Conservation (phyloP, 1,139 yeast species). For the Saccharomyces hybrid region DNA sequence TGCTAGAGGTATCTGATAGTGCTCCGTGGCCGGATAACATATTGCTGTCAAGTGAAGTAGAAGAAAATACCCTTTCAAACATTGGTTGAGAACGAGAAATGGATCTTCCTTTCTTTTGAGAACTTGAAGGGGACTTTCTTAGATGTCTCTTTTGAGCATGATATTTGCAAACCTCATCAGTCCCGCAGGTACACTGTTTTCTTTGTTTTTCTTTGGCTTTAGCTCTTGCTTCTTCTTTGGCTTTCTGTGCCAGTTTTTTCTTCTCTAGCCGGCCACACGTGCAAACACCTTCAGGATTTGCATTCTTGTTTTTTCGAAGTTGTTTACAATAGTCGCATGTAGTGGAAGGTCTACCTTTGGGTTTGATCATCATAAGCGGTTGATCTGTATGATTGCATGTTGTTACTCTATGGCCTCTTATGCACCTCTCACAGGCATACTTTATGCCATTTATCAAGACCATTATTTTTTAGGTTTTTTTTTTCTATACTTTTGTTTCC, state of each 20-base stretch:
- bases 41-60: slow-evolving; percentile 15
- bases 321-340: slow-evolving; percentile 87
- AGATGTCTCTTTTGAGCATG: slow-evolving; percentile 15
- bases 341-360: slow-evolving; percentile 92
- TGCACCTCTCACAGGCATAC: slow-evolving; percentile 94
- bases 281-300: slow-evolving; percentile 56
- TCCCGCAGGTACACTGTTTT: slow-evolving; percentile 45
- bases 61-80: slow-evolving; percentile 10
- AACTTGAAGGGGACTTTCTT: slow-evolving; percentile 3
- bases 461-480: slow-evolving; percentile 38
- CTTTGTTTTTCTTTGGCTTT: slow-evolving; percentile 34
- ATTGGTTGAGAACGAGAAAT: slow-evolving; percentile 1
- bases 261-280: slow-evolving; percentile 53
- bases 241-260: slow-evolving; percentile 32
- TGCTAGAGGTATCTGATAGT: slow-evolving; percentile 11
- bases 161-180: slow-evolving; percentile 24
- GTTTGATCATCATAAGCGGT: slow-evolving; percentile 86
- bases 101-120: slow-evolving; percentile 1
- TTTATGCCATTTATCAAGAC: slow-evolving; percentile 85
- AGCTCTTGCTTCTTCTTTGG: slow-evolving; percentile 38
- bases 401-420: slow-evolving; percentile 92
- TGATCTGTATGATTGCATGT: slow-evolving; percentile 89
- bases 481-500: neutral
- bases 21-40: slow-evolving; percentile 8
- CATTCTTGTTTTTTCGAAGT: slow-evolving; percentile 59